A percentile compares a stretch with the other conserved stretches of the same genome.
Evolutionary conservation across 2,329 filamentous ascomycete genomes (phyloP).

Genomic region (Westerdykella aurantiaca): DNA sequence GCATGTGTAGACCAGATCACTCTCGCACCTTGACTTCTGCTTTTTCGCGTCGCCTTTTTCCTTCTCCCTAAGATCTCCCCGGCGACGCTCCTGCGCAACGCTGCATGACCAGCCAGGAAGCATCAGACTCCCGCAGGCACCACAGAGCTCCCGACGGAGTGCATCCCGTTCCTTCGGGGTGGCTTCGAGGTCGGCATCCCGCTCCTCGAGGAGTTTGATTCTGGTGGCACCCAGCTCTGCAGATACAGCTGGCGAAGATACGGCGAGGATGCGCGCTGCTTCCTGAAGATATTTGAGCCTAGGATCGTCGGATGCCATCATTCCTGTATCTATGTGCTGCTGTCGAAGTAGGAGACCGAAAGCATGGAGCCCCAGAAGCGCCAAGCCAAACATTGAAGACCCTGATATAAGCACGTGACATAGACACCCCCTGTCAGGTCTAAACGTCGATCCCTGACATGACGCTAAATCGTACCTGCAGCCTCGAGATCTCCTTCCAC

Average conservation of each 20-base stretch:
- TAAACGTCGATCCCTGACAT: slow-evolving; percentile 6
- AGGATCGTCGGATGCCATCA: slow-evolving; percentile 5
- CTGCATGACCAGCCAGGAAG: slow-evolving; percentile 35
- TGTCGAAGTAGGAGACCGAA: too few relatives aligned
- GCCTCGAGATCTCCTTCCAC: too few relatives aligned
- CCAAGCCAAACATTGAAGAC: too few relatives aligned
- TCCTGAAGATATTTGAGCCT: slow-evolving; percentile 30
- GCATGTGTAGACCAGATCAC: slow-evolving; percentile 24
- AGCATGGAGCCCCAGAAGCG: too few relatives aligned
- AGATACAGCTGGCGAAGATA: slow-evolving; percentile 30
- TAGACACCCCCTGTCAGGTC: background rate
- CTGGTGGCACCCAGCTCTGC: slow-evolving; percentile 27
- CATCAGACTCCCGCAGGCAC: slow-evolving; percentile 35
- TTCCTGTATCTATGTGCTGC: background rate
- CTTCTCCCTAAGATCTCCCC: slow-evolving; percentile 2
- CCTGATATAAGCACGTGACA: too few relatives aligned
- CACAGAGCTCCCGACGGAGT: slow-evolving; percentile 29
- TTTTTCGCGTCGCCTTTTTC: slow-evolving; percentile 3
- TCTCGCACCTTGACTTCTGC: slow-evolving; percentile 6
- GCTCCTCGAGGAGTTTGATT: slow-evolving; percentile 18
- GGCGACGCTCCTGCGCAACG: slow-evolving; percentile 9
- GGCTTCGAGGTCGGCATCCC: slow-evolving; percentile 22
- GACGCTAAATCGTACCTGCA: background rate
- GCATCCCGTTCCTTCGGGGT: slow-evolving; percentile 25
- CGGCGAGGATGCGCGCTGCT: slow-evolving; percentile 27